Percentiles rank a stretch among this genome's conserved stretches.
Evolutionary conservation across 2,329 filamentous ascomycete species (phyloP).

Genomic region (Scopulariopsis brevicaulis): DNA sequence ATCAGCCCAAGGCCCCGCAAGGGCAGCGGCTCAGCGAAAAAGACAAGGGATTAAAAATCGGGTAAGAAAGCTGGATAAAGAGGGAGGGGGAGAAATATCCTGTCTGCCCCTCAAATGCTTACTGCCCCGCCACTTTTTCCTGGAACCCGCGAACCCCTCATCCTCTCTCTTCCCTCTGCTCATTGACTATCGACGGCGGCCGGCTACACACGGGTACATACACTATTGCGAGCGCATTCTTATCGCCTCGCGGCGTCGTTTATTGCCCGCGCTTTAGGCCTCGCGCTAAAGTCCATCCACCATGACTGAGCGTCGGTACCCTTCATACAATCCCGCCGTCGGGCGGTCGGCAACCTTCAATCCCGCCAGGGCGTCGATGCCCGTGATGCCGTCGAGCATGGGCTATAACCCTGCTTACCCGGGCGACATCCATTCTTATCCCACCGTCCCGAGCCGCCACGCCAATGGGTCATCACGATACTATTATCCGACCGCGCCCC

Average conservation of each 20-base stretch:
- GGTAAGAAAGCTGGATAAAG: not conserved
- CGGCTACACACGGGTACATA: not conserved
- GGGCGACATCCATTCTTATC: conserved; percentile 43
- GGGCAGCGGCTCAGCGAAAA: conserved; percentile 1
- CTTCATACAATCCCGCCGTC: conserved; percentile 20
- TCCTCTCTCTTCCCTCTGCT: conserved; percentile 6
- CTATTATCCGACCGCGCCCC: conserved; percentile 7
- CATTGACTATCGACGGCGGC: not conserved
- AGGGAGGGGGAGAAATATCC: not conserved
- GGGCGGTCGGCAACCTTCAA: conserved; percentile 32
- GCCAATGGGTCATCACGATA: conserved; percentile 6
- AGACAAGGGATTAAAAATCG: not conserved
- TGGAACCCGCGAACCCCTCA: conserved; percentile 5
- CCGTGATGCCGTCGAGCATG: conserved; percentile 24
- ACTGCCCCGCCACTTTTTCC: not conserved
- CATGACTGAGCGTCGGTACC: conserved; percentile 36
- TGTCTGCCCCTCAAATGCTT: not conserved
- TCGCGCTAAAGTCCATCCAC: conserved; percentile 9
- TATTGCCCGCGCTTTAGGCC: not conserved
- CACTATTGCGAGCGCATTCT: not conserved
- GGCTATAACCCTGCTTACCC: conserved; percentile 37
- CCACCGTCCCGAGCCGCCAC: conserved; percentile 21
- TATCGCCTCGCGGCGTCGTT: not conserved
- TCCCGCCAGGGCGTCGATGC: conserved; percentile 42
- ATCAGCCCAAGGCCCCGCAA: conserved; percentile 2